phyloP scores from a whole-genome alignment of 2,329 filamentous ascomycete species.

The Clonostachys rosea region DNA sequence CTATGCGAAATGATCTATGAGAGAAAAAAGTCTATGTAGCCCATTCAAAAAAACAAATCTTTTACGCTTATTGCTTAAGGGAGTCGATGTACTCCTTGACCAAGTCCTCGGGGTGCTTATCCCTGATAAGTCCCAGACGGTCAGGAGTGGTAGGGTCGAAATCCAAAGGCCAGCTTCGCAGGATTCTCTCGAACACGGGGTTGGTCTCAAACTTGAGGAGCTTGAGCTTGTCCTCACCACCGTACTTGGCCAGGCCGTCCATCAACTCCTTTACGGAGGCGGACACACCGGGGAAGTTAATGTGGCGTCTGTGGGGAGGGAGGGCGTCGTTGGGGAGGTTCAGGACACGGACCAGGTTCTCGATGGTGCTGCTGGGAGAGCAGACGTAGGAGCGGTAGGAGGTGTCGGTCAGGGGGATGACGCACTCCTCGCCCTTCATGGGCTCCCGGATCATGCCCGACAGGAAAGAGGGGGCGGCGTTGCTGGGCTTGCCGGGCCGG shows the following conservation, averaged over 20 bases:
- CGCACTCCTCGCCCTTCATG: conserved; percentile 33
- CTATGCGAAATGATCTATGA: no score
- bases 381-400: conserved; percentile 41
- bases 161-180: no score
- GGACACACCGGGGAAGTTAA: conserved; percentile 43
- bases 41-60: no score
- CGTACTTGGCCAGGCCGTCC: conserved; percentile 30
- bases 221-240: no score
- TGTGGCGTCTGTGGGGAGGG: conserved; percentile 6
- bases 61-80: neutral
- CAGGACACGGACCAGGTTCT: conserved; percentile 34
- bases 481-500: conserved; percentile 51
- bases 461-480: conserved; percentile 53
- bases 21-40: no score
- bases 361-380: conserved; percentile 38
- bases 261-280: conserved; percentile 44
- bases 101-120: conserved; percentile 2
- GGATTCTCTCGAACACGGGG: no score
- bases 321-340: conserved; percentile 10
- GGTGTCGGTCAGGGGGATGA: conserved; percentile 36
- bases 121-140: conserved; percentile 1
- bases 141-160: neutral
- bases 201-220: no score
- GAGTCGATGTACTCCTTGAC: conserved; percentile 4
- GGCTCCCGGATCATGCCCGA: conserved; percentile 56